A percentile compares a stretch with the other conserved stretches of the same genome.
phyloP scores from a whole-genome alignment of 2,329 filamentous ascomycete genomes.

The Xylaria arbuscula region DNA sequence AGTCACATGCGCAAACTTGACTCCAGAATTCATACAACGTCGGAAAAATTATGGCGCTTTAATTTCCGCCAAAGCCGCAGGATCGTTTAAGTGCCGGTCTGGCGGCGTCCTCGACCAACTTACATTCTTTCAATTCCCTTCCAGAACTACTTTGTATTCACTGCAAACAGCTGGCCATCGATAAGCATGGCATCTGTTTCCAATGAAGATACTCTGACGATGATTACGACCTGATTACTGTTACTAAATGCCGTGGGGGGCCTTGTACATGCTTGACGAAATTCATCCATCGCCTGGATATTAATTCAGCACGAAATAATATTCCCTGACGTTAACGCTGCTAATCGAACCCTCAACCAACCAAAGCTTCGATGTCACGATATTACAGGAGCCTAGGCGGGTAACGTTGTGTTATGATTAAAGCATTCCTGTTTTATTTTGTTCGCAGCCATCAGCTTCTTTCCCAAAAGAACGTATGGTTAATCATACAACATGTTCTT shows the following conservation, averaged over 20 bases:
- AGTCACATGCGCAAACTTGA: constrained; percentile 9
- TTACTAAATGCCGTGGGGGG: constrained; percentile 50
- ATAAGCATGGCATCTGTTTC: constrained; percentile 47
- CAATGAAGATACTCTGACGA: constrained; percentile 54
- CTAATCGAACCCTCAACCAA: constrained; percentile 50
- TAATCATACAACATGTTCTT: constrained; percentile 49
- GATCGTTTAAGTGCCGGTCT: constrained; percentile 38
- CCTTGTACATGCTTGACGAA: constrained; percentile 52
- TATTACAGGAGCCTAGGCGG: constrained; percentile 43
- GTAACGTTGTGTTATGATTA: constrained; percentile 50
- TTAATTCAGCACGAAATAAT: constrained; percentile 48
- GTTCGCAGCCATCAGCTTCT: constrained; percentile 42
- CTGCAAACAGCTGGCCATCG: constrained; percentile 51
- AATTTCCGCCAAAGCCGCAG: constrained; percentile 28
- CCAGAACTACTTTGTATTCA: constrained; percentile 53
- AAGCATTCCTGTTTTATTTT: constrained; percentile 49
- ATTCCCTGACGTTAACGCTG: constrained; percentile 44
- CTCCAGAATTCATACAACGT: constrained; percentile 23
- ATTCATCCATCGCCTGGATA: constrained; percentile 50
- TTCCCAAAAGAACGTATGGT: constrained; percentile 42
- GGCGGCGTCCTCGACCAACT: constrained; percentile 35
- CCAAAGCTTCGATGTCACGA: constrained; percentile 49
- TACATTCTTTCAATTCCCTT: constrained; percentile 46
- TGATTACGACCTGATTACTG: constrained; percentile 55
- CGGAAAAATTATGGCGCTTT: constrained; percentile 6